Evolutionary conservation across 805 yeast species (phyloP).

Genomic region (Zygotorulaspora florentina): DNA sequence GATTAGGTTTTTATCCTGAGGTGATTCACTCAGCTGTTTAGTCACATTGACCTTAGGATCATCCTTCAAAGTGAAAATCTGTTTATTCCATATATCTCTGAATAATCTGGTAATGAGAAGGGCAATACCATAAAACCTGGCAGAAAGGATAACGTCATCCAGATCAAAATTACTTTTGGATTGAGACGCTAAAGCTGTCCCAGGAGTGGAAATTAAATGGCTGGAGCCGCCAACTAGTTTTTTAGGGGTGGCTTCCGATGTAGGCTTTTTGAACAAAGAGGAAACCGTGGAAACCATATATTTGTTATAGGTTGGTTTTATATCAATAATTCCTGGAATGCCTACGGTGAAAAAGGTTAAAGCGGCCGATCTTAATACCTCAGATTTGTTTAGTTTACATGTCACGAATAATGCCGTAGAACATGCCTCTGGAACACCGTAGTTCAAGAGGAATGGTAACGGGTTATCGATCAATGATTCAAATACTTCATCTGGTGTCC

Average conservation of each 20-base stretch:
- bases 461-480: conserved; percentile 67
- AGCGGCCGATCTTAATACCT: conserved; percentile 41
- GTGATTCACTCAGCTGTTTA: conserved; percentile 24
- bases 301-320: conserved; percentile 39
- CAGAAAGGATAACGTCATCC: conserved; percentile 82
- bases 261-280: conserved; percentile 25
- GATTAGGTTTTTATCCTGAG: conserved; percentile 19
- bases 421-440: conserved; percentile 87
- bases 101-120: conserved; percentile 73
- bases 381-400: conserved; percentile 65
- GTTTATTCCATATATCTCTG: conserved; percentile 71
- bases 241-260: conserved; percentile 22
- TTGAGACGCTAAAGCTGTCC: conserved; percentile 9
- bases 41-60: conserved; percentile 12
- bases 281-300: conserved; percentile 30
- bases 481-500: conserved; percentile 76
- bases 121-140: conserved; percentile 85
- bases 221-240: conserved; percentile 7
- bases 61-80: conserved; percentile 49
- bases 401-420: conserved; percentile 82
- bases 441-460: conserved; percentile 65
- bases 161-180: conserved; percentile 37
- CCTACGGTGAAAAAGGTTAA: conserved; percentile 42
- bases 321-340: conserved; percentile 41
- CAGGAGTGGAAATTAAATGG: conserved; percentile 13